phyloP scores from a whole-genome alignment of 495 filamentous ascomycete species.

The Penicillium flavigenum region DNA sequence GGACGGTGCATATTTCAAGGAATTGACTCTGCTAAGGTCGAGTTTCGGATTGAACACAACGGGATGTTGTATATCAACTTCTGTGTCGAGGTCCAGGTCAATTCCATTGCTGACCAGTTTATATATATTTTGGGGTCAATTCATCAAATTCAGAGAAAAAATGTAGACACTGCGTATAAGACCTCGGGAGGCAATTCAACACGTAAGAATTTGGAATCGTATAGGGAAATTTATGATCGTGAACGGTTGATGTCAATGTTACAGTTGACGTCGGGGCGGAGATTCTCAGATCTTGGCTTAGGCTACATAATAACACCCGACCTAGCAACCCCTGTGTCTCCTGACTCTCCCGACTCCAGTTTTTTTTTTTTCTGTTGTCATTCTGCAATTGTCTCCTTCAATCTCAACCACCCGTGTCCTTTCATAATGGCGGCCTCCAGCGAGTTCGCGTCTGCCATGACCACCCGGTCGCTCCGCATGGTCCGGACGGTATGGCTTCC shows the following conservation, averaged over 20 bases:
- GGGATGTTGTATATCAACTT: not conserved
- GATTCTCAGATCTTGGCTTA: slow-evolving; percentile 4
- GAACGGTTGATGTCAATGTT: not conserved
- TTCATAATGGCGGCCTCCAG: slow-evolving; percentile 37
- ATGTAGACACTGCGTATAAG: not conserved
- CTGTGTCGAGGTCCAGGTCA: not conserved
- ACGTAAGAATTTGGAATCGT: not conserved
- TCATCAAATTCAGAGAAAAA: not conserved
- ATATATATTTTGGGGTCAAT: not conserved
- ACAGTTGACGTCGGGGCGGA: not conserved
- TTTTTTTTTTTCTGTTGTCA: not conserved
- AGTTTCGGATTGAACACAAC: not conserved
- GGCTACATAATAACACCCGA: slow-evolving; percentile 5
- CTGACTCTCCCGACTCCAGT: not conserved
- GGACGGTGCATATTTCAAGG: not conserved
- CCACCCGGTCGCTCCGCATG: slow-evolving; percentile 78
- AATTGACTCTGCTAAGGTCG: not conserved
- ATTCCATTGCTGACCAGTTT: not conserved
- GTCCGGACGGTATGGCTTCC: slow-evolving; percentile 71
- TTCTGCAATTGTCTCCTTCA: not conserved
- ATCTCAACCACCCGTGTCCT: not conserved
- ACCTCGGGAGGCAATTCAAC: not conserved
- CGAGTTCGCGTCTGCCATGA: slow-evolving; percentile 50
- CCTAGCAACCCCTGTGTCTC: slow-evolving; percentile 8
- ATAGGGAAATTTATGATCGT: not conserved